Base-by-base conservation (phyloP, 768 basidiomycete species). In the Leccinum subgranulosum region DNA sequence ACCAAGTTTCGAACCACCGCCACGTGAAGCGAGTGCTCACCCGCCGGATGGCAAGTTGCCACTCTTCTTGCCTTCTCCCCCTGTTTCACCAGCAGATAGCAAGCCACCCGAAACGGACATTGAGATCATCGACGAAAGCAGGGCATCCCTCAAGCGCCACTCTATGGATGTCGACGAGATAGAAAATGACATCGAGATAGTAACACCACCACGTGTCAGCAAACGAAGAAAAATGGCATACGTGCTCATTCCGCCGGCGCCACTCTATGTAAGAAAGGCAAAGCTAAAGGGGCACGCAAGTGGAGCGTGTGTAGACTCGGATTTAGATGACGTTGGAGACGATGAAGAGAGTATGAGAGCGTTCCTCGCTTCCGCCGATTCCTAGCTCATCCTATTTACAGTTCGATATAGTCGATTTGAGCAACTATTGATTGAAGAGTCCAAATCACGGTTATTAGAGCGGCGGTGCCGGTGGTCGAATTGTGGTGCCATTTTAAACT, bases 401-500 rank as follows among this genome's bases (percentile, higher is more conserved):
- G 84, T 80, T 62, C 70, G 69, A 53, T 73, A 69, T 62, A 64
- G 53, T 67, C 60, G 56, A 56, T 61, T 67, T 60, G 81, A 83
- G 64, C 75, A 69, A 54, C 69, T 75, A 45, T 76, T 79, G 33
- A 71, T 84, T 58, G 66, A 75, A 53, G 66, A 82, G 56, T 77
- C 85, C 54, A 80, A 76, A 57, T 75, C 76, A 8, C 75, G 82
- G 58, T 59, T 87, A 53, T 74, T 73, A 53, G 74, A 76, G 59
- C 67, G 74, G 46, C 72, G 68, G 11, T 90, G 88, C 70, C 76
- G 75, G 66, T 91, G 88, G 88, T 71, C 69, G 55, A 74, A 75
- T 27, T 91, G 88, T 69, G 76, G 75, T 57, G 75, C 74, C 43
- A 62, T 82, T 14, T 64, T 88, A 60, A 87, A 85, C 64, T 84